Evolutionary conservation across 257 asterid genomes (phyloP), one percentile per base, ranked within the genome.

Genomic region (Solanum bukasovii): DNA sequence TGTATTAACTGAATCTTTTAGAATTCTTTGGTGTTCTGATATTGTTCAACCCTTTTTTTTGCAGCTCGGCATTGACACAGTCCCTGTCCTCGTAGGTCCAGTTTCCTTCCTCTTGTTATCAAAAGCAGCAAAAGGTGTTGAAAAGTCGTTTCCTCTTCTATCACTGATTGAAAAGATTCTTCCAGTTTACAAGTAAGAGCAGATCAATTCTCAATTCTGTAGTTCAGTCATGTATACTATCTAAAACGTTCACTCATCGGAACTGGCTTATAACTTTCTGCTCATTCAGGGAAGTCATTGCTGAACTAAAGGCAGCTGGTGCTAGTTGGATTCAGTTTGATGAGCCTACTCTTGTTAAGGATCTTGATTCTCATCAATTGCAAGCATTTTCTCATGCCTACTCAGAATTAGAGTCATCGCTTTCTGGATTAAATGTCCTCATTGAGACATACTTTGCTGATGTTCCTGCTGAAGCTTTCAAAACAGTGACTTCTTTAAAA

Each of bases 361-460:
- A 92, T 88, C 94, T 92, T 21, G 90, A 87, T 81, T 72, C 94
- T 78, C 91, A 89, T 90, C 91, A 91, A 74, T 84, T 92, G 89
- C 89, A 87, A 86, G 89, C 91, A 63, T 91, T 92, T 90, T 87
- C 90, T 65, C 89, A 89, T 90, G 91, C 93, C 33, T 91, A 91
- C 78, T 84, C 93, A 52, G 92, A 74, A 82, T 88, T 93, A 10
- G 91, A 90, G 82, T 89, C 94, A 9, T 72, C 93, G 34, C 87
- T 91, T 21, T 91, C 95, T 59, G 95, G 95, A 44, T 87, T 93
- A 44, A 88, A 90, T 81, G 94, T 90, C 73, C 87, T 93, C 13
- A 56, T 90, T 18, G 94, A 90, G 89, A 93, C 95, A 84, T 93
- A 93, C 88, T 93, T 93, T 87, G 92, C 95, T 18, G 94, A 93